Conservation (phyloP, 345 rosid genomes). For the Gossypium mustelinum region DNA sequence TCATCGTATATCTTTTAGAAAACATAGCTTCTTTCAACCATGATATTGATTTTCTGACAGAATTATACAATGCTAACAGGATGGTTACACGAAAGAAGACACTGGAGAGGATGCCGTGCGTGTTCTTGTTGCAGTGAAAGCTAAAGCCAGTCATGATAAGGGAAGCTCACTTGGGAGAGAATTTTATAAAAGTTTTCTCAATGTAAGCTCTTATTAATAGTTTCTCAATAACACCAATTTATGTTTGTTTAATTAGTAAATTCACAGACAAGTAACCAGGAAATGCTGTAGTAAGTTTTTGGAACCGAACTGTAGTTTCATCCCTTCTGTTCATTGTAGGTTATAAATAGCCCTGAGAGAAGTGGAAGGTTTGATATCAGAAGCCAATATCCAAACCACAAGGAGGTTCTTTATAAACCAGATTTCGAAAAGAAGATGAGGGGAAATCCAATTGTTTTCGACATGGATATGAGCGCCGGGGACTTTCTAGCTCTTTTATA, state of each 20-base stretch:
- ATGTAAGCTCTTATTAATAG: slow-evolving; percentile 45
- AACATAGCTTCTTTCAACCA: background rate
- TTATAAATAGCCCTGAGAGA: slow-evolving; percentile 56
- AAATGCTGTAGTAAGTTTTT: background rate
- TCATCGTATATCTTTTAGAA: background rate
- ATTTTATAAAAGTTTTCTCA: slow-evolving; percentile 70
- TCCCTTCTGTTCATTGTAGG: slow-evolving; percentile 32
- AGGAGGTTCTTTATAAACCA: slow-evolving; percentile 51
- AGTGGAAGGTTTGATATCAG: slow-evolving; percentile 71
- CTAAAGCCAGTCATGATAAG: slow-evolving; percentile 50
- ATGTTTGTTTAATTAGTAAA: background rate
- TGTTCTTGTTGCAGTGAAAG: slow-evolving; percentile 74
- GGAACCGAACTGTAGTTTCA: background rate
- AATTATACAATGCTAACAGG: slow-evolving; percentile 35
- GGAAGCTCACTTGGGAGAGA: slow-evolving; percentile 45
- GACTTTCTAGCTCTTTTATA: slow-evolving; percentile 80
- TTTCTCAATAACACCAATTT: background rate
- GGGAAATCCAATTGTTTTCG: slow-evolving; percentile 75
- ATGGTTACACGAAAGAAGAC: slow-evolving; percentile 70
- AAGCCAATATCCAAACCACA: slow-evolving; percentile 65
- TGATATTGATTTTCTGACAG: background rate
- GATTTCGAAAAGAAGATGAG: slow-evolving; percentile 41
- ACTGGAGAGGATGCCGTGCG: slow-evolving; percentile 53
- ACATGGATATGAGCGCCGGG: slow-evolving; percentile 97
- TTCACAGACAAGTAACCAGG: background rate